Evolutionary conservation across 306 rosid genomes (phyloP).

Genomic region (Canavalia gladiata): DNA sequence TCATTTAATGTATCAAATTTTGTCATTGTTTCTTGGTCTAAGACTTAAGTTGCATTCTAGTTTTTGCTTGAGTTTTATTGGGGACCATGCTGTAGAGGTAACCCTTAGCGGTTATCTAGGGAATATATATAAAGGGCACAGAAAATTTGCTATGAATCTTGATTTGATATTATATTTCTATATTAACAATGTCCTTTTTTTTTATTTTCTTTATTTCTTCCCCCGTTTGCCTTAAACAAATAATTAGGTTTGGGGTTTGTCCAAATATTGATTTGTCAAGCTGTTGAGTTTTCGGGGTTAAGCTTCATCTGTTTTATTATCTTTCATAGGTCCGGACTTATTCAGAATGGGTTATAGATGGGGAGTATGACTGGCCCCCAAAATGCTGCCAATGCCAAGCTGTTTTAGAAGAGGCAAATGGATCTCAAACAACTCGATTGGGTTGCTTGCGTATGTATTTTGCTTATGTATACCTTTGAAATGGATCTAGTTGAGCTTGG

Average conservation of each 20-base stretch:
- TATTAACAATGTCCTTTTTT: neutral
- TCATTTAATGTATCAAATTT: neutral
- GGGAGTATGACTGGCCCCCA: slow-evolving; percentile 97
- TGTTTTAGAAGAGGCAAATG: slow-evolving; percentile 72
- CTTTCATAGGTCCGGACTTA: slow-evolving; percentile 80
- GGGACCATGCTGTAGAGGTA: slow-evolving; percentile 13
- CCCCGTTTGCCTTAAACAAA: slow-evolving; percentile 17
- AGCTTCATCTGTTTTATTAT: slow-evolving; percentile 42
- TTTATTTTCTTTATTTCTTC: neutral
- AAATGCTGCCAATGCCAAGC: slow-evolving; percentile 88
- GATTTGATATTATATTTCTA: slow-evolving; percentile 21
- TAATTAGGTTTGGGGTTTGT: slow-evolving; percentile 7
- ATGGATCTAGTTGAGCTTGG: slow-evolving; percentile 35
- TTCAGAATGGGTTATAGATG: slow-evolving; percentile 99
- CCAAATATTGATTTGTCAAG: slow-evolving; percentile 16
- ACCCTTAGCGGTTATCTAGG: neutral
- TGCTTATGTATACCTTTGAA: slow-evolving; percentile 42
- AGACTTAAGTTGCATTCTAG: slow-evolving; percentile 17
- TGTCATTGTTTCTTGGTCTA: neutral
- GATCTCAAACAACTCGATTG: slow-evolving; percentile 82
- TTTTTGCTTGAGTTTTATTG: slow-evolving; percentile 41
- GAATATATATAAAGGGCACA: neutral
- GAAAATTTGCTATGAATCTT: neutral
- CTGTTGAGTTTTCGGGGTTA: slow-evolving; percentile 44
- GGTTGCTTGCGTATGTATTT: slow-evolving; percentile 97